Conservation (phyloP, 73 alveolate species). For the Paramecium sonneborni region DNA sequence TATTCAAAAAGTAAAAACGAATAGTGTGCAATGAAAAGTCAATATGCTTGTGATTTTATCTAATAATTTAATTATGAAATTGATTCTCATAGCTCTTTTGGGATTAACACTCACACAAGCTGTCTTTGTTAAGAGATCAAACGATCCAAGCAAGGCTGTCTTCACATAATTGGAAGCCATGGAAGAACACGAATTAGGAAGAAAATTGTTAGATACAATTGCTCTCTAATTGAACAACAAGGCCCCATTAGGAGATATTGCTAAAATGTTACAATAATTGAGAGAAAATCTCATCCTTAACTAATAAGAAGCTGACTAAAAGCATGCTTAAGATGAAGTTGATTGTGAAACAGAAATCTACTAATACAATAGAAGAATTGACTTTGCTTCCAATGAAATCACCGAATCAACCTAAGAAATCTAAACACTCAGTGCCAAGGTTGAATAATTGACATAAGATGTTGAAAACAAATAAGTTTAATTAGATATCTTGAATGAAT, state of each 20-base stretch:
- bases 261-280: slow-evolving; percentile 64
- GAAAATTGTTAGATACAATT: slow-evolving; percentile 63
- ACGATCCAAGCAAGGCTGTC: slow-evolving; percentile 51
- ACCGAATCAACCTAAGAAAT: slow-evolving; percentile 54
- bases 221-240: slow-evolving; percentile 66
- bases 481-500: slow-evolving; percentile 58
- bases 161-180: slow-evolving; percentile 52
- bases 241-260: slow-evolving; percentile 65
- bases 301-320: slow-evolving; percentile 56
- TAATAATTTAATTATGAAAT: slow-evolving; percentile 37
- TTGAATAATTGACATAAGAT: slow-evolving; percentile 21
- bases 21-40: background rate
- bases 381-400: slow-evolving; percentile 57
- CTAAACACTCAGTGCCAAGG: slow-evolving; percentile 48
- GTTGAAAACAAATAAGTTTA: slow-evolving; percentile 31
- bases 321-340: slow-evolving; percentile 58
- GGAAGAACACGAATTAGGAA: slow-evolving; percentile 67
- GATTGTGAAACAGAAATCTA: slow-evolving; percentile 58
- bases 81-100: slow-evolving; percentile 51
- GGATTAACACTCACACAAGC: slow-evolving; percentile 62
- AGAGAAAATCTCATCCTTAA: slow-evolving; percentile 58
- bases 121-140: slow-evolving; percentile 57
- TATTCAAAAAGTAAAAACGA: slow-evolving; percentile 9
- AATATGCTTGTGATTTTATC: background rate
- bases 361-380: slow-evolving; percentile 56